Base-by-base conservation (phyloP, 2,329 filamentous ascomycete species). In the Nemania bipapillata region DNA sequence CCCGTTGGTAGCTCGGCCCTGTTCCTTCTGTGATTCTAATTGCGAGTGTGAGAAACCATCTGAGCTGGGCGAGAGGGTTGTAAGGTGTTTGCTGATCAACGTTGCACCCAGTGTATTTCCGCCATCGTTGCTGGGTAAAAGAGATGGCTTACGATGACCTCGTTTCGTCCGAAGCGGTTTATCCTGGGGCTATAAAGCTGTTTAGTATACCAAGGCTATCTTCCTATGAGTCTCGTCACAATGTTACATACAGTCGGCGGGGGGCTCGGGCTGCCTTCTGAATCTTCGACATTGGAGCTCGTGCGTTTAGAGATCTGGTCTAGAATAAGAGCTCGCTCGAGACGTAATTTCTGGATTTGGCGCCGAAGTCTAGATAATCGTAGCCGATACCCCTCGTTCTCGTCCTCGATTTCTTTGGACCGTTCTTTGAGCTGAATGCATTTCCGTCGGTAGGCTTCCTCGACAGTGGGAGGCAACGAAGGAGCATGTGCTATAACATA, bases 381-480 rank as follows among this genome's bases (percentile, higher is more conserved):
- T 61, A 93, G 84, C 62, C 93, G 89, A 54, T 93, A 91, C 65
- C 92, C 88, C 75, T 97, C 94, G 80, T 97, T 97, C 77, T 93
- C 91, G 68, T 93, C 90, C 79, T 98, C 94, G 75, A 98, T 93
- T 79, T 97, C 94, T 79, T 90, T 92, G 72, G 96, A 92, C 69
- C 96, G 92, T 75, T 93, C 92, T 83, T 96, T 96, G 24, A 99
- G 88, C 75, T 96, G 92, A 78, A 97, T 93, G 81, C 95, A 98
- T 88, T 99, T 98, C 72, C 93, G 89, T 76, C 96, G 94, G 82
- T 98, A 99, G 58, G 95, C 94, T 79, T 95, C 91, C 81, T 99
- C 95, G 71, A 98, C 94, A 17, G 94, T 97, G 17, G 96, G 95
- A 22, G 95, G 93, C 3, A 91, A 84, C 47, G 88, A 81, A 17